Evolutionary conservation across 257 asterid genomes (phyloP), one percentile per base, ranked within the genome.

Genomic region (Solanum habrochaites): DNA sequence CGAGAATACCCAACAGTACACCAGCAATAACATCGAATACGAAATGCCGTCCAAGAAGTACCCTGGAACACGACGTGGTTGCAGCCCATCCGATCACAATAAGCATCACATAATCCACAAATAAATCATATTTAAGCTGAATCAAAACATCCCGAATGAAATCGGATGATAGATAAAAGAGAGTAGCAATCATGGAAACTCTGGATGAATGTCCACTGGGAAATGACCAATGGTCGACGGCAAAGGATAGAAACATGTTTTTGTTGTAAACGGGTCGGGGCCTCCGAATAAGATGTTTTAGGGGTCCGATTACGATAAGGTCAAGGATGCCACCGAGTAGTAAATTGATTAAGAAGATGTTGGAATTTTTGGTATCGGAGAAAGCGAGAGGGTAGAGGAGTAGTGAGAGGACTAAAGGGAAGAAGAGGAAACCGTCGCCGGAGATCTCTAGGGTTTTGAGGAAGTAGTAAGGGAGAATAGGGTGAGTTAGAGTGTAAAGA

Each of bases 171-270:
- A 94, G 67, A 85, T 73, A 91, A 75, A 94, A 88, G n/a, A 92
- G 60, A 0, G 95, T 47, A 83, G 99, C 95, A 20, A 97, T 91
- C 86, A 89, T 91, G 9, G 91, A 94, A 58, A 95, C 98, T 40
- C 99, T 88, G 16, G 98, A 94, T 31, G 98, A 89, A 85, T 97
- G 99, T 40, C 99, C 99, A 37, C 98, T 94, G 47, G 98, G 99
- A 82, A 97, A 97, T 43, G 99, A 97, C 98, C 98, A 97, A 87
- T 97, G 98, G 83, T 97, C 99, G n/a, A 94, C 98, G 83, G 99
- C 91, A 86, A 97, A 95, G 3, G 95, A 89, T 12, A 94, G 88
- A 56, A 93, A 95, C 98, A 97, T 97, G 69, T 95, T 90, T 78
- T 94, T 93, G 88, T 95, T 95, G 91, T 97, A 97, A 42, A 97